A percentile compares a stretch with the other conserved stretches of the same genome.
These are phyloP conservation scores for Ruellia speciosa DNA, from an alignment of 305 asterid genomes.

Conservation along the genomic window DNA sequence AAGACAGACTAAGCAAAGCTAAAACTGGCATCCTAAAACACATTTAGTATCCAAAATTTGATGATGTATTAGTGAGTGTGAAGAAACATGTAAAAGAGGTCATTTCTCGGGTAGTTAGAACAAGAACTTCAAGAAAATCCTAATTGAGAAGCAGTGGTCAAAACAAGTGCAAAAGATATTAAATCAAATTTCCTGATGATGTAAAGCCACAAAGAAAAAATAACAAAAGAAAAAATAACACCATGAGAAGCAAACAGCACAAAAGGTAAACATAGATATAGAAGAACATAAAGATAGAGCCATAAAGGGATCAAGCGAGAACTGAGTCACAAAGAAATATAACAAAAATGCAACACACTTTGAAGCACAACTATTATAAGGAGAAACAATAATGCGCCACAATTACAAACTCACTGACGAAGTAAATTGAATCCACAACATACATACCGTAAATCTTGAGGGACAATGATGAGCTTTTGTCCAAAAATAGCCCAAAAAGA, in stretches of 20 bases:
- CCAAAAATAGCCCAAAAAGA: conserved; percentile 77
- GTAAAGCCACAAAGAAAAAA: no score
- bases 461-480: conserved; percentile 56
- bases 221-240: no score
- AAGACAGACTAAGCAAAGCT: conserved; percentile 16
- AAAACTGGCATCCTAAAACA: conserved; percentile 21
- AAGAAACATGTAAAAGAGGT: conserved; percentile 8
- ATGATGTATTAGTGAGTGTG: conserved; percentile 12
- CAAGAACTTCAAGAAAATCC: conserved; percentile 13
- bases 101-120: conserved; percentile 5
- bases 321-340: not conserved
- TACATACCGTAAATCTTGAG: conserved; percentile 67
- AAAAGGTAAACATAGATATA: not conserved
- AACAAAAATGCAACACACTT: conserved; percentile 11
- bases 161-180: no score
- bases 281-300: not conserved
- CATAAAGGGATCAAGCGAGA: not conserved
- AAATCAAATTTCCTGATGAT: no score
- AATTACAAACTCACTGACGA: conserved; percentile 15
- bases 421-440: conserved; percentile 21
- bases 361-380: conserved; percentile 14
- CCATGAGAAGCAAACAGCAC: not conserved
- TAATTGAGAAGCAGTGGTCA: not conserved
- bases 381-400: conserved; percentile 1
- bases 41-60: conserved; percentile 9